Percentiles rank a stretch among this genome's conserved stretches.
Evolutionary conservation across 2,329 filamentous ascomycete genomes (phyloP).

Genomic region (Fusarium hostae): DNA sequence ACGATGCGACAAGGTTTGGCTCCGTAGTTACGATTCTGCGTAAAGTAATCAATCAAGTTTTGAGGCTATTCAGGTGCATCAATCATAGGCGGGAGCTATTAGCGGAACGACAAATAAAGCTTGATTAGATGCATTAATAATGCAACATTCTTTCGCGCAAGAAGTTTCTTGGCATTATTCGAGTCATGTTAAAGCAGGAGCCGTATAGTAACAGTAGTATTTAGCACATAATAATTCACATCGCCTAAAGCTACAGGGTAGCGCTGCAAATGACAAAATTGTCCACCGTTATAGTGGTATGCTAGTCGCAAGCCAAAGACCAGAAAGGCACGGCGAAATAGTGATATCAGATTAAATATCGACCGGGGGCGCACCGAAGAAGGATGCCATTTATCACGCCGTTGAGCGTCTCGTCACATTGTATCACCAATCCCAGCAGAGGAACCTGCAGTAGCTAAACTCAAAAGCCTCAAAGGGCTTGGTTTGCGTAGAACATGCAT

Average conservation of each 20-base stretch:
- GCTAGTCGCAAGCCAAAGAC: not conserved
- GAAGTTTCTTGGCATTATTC: not conserved
- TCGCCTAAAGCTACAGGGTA: not conserved
- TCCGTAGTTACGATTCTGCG: not conserved
- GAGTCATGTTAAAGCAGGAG: not conserved
- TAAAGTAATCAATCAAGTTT: not conserved
- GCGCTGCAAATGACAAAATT: not conserved
- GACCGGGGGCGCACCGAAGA: slow-evolving; percentile 15
- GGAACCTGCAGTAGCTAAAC: not conserved
- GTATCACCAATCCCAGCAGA: not conserved
- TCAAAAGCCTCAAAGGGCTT: not conserved
- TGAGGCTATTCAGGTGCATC: too few species aligned
- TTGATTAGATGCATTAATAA: not conserved
- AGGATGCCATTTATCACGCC: not conserved
- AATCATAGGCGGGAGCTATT: not conserved
- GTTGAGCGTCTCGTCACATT: not conserved
- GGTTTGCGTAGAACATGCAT: not conserved
- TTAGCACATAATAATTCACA: not conserved
- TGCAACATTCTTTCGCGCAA: not conserved
- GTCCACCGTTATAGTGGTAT: not conserved
- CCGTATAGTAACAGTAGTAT: not conserved
- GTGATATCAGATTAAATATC: not conserved
- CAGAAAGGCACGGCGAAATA: not conserved
- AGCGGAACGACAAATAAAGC: not conserved
- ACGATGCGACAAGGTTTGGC: rapidly evolving